These are phyloP conservation scores for Lotus japonicus DNA, from an alignment of 306 rosid species.

Conservation along the genomic window DNA sequence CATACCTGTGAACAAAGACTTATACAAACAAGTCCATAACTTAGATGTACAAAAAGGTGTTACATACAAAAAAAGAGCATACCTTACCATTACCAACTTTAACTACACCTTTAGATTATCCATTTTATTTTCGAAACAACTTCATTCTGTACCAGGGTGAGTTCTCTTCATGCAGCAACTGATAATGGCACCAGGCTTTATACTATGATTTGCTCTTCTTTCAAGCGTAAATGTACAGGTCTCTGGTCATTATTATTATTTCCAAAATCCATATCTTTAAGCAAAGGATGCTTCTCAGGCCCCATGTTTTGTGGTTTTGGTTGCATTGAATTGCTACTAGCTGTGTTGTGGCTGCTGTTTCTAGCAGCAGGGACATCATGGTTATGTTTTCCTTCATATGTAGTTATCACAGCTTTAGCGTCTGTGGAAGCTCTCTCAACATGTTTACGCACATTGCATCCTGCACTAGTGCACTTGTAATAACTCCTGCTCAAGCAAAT, in stretches of 20 bases:
- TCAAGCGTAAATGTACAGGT: conserved; percentile 60
- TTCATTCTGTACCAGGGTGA: conserved; percentile 33
- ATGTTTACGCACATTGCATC: conserved; percentile 95
- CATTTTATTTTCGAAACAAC: conserved; percentile 30
- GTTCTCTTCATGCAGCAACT: conserved; percentile 24
- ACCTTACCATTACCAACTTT: conserved; percentile 31
- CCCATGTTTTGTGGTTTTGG: conserved; percentile 33
- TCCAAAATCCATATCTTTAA: conserved; percentile 49
- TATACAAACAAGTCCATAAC: conserved; percentile 39
- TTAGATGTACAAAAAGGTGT: conserved; percentile 41
- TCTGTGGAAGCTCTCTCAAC: conserved; percentile 94
- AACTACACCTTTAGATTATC: conserved; percentile 29
- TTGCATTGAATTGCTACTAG: conserved; percentile 39
- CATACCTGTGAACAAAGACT: conserved; percentile 34
- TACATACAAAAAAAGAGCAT: conserved; percentile 37
- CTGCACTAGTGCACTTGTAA: conserved; percentile 83
- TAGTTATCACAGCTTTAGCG: conserved; percentile 82
- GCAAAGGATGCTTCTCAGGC: conserved; percentile 54
- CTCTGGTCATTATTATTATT: conserved; percentile 49
- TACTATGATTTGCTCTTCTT: conserved; percentile 67
- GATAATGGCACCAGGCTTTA: conserved; percentile 10
- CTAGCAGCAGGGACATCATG: conserved; percentile 93
- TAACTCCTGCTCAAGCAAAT: conserved; percentile 66
- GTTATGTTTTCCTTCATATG: conserved; percentile 88
- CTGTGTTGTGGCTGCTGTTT: conserved; percentile 78